Conservation (phyloP, 805 yeast genomes). For the Candida silvicultrix region DNA sequence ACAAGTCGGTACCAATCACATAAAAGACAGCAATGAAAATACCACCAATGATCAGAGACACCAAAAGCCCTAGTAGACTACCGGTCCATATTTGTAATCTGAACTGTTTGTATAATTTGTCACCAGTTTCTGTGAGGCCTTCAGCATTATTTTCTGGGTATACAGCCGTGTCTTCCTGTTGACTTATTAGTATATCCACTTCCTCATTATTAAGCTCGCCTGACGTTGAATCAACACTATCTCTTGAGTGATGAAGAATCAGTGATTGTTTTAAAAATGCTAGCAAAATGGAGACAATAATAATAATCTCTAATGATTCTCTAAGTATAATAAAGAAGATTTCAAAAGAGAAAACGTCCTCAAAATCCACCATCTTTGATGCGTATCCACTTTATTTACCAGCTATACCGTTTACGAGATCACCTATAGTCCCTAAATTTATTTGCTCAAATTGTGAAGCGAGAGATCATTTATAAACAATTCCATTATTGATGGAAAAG, state of each 20-base stretch:
- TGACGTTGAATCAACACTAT: constrained; percentile 5
- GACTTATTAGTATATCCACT: constrained; percentile 7
- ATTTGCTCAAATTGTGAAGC: neutral
- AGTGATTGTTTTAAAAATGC: constrained; percentile 63
- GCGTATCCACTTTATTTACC: too few relatives aligned
- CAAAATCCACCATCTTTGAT: constrained; percentile 18
- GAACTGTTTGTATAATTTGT: constrained; percentile 35
- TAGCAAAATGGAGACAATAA: constrained; percentile 66
- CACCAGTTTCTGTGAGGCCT: constrained; percentile 20
- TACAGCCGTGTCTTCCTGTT: neutral
- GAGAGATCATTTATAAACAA: too few relatives aligned
- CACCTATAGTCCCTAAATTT: neutral
- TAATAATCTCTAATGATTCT: constrained; percentile 72
- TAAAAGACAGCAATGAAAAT: constrained; percentile 66
- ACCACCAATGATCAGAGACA: constrained; percentile 71
- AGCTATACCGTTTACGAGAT: too few relatives aligned
- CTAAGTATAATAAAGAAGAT: constrained; percentile 67
- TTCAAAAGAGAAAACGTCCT: constrained; percentile 60
- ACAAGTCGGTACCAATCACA: constrained; percentile 71
- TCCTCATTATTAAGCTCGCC: constrained; percentile 1
- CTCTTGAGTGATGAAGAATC: constrained; percentile 27
- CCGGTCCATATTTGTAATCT: constrained; percentile 79
- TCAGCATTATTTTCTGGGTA: constrained; percentile 4
- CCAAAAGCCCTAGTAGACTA: constrained; percentile 59
- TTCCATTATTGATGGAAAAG: neutral